Evolutionary conservation across 768 basidiomycete genomes (phyloP).

Genomic region (Termitomyces sp.): DNA sequence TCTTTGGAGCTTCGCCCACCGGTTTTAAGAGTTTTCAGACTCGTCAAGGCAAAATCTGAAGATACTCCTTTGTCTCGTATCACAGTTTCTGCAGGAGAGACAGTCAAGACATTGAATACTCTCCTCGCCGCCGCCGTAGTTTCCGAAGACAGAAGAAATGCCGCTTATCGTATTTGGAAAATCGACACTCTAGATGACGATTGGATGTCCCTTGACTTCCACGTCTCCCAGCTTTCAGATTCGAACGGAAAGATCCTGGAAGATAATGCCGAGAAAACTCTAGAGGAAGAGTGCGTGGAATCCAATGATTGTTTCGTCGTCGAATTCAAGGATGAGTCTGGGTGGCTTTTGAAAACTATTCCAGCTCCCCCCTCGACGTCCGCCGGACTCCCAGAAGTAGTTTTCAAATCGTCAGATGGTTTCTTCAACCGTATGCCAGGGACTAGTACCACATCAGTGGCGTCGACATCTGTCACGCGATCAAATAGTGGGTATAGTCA

Average conservation of each 20-base stretch:
- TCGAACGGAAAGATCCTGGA: constrained; percentile 36
- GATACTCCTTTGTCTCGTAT: constrained; percentile 28
- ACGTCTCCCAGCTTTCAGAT: constrained; percentile 22
- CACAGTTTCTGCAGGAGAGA: constrained; percentile 46
- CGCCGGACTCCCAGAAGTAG: constrained; percentile 17
- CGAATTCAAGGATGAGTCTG: constrained; percentile 58
- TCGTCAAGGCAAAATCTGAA: constrained; percentile 25
- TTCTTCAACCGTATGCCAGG: constrained; percentile 44
- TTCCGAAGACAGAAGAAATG: constrained; percentile 20
- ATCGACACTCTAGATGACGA: constrained; percentile 35
- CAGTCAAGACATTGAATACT: constrained; percentile 35
- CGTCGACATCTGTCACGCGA: constrained; percentile 16
- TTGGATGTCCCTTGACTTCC: constrained; percentile 27
- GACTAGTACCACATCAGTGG: not conserved
- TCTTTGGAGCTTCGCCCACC: constrained; percentile 72
- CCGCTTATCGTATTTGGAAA: constrained; percentile 62
- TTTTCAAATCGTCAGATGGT: constrained; percentile 48
- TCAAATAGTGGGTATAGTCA: constrained; percentile 13
- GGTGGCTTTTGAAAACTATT: constrained; percentile 48
- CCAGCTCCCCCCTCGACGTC: constrained; percentile 13
- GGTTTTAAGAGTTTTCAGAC: constrained; percentile 47
- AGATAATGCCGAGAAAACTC: constrained; percentile 33
- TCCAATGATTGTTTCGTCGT: constrained; percentile 68
- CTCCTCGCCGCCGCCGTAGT: constrained; percentile 34
- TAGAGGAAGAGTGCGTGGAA: constrained; percentile 55